Base-by-base conservation (phyloP, 208 protist genomes). In the Acanthamoeba culbertsoni region DNA sequence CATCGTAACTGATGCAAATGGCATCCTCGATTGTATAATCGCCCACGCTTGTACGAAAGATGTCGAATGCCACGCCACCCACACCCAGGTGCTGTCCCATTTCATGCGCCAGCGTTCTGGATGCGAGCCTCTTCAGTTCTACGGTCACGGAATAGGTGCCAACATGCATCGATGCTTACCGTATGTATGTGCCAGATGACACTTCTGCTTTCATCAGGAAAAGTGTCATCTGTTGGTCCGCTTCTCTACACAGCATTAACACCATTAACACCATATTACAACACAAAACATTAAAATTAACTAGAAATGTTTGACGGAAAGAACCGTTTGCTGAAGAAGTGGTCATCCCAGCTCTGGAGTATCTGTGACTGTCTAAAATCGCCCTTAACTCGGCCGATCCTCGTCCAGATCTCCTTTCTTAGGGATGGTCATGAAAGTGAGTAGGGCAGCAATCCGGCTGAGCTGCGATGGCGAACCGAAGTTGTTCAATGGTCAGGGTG, bases 151-250 rank as follows among this genome's bases (percentile, higher is more conserved):
- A 28, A 35, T 8, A 55, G 48, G 8, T 55, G 12, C 12, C 18
- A 18, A 23, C 18, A 55, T 86, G 16, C n/a, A n/a, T 86, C 14
- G 3, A 5, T 42, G 0, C n/a, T 42, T 65, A 90, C 43, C 82
- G 45, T 4, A 90, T 90, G 82, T 90, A 90, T 6, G 82, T 90
- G 20, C 82, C 82, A 4, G 82, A 90, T 5, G 82, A 65, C 18
- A 90, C 82, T 18, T 37, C 23, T 8, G 82, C 82, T 6, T 31
- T 12, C 82, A 90, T 90, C 26, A 33, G 82, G 16, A 31, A 57
- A 6, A 90, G 16, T 40, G 45, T 84, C 16, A 55, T 28, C 2
- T 55, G 0, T 31, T 71, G 23, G 28, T 63, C 12, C 6, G 33
- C 31, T 16, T n/a, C 40, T 6, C 4, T 33, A 7, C 26, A 28